Percentiles rank a stretch among this genome's conserved stretches.
These are phyloP conservation scores for Cystofilobasidium capitatum DNA, from an alignment of 768 basidiomycete species.

Conservation along the genomic window DNA sequence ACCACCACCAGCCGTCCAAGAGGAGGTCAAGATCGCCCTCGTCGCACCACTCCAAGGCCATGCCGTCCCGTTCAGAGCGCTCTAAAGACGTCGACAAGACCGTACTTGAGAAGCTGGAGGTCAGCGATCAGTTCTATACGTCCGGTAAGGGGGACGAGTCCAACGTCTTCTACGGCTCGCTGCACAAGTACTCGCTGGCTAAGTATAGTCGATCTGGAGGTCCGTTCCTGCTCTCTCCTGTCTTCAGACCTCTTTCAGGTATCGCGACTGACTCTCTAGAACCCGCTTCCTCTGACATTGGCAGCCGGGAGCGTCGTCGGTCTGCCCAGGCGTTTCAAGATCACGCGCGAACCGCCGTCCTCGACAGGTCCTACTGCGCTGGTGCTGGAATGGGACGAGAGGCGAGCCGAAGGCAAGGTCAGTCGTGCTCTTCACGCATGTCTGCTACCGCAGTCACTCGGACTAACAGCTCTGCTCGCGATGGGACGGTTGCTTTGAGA, in stretches of 20 bases:
- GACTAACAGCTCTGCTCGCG: not conserved
- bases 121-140: constrained; percentile 8
- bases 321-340: constrained; percentile 14
- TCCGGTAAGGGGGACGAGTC: constrained; percentile 9
- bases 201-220: constrained; percentile 20
- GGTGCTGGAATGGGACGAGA: not conserved
- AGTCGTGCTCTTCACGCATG: not conserved
- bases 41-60: not conserved
- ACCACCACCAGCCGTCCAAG: not conserved
- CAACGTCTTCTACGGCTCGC: constrained; percentile 15
- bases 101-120: not conserved
- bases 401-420: not conserved
- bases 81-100: not conserved
- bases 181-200: constrained; percentile 6
- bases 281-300: no score
- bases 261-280: not conserved
- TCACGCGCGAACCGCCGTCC: constrained; percentile 7
- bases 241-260: not conserved
- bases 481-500: not conserved
- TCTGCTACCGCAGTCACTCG: not conserved
- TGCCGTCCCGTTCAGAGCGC: not conserved
- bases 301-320: constrained; percentile 24
- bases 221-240: not conserved
- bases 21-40: not conserved
- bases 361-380: not conserved